Evolutionary conservation across 2,329 filamentous ascomycete species (phyloP).

Genomic region (Penicillium sp.): DNA sequence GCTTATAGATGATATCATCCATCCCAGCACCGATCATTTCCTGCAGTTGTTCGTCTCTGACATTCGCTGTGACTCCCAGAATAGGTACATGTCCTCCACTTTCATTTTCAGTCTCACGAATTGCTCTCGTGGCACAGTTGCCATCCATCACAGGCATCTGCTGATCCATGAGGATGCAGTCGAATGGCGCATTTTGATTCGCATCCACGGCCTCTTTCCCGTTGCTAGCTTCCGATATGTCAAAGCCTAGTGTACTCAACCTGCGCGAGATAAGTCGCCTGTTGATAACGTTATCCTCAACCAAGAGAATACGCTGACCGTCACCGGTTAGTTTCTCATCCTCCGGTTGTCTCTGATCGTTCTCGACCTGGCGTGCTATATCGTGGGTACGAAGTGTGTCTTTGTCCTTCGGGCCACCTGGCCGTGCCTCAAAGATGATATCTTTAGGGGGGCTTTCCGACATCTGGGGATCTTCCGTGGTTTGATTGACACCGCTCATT

Average conservation of each 20-base stretch:
- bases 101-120: conserved; percentile 64
- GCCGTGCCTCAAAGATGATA: conserved; percentile 9
- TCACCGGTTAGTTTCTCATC: not conserved
- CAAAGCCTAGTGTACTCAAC: conserved; percentile 36
- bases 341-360: not conserved
- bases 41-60: conserved; percentile 69
- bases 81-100: conserved; percentile 41
- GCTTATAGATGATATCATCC: conserved; percentile 76
- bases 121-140: conserved; percentile 67
- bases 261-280: conserved; percentile 40
- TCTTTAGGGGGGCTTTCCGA: conserved; percentile 14
- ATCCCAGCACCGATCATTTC: conserved; percentile 71
- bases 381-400: conserved; percentile 10
- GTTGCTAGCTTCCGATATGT: conserved; percentile 38
- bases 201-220: conserved; percentile 46
- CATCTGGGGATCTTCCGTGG: conserved; percentile 14
- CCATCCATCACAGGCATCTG: conserved; percentile 86
- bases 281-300: conserved; percentile 48
- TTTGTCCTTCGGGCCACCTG: conserved; percentile 2
- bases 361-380: conserved; percentile 5
- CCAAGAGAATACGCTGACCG: conserved; percentile 35
- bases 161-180: conserved; percentile 74
- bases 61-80: conserved; percentile 64
- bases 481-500: conserved; percentile 12
- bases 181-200: conserved; percentile 42